Evolutionary conservation across 495 filamentous ascomycete genomes (phyloP).

Genomic region (Aspergillus sclerotiicarbonarius): DNA sequence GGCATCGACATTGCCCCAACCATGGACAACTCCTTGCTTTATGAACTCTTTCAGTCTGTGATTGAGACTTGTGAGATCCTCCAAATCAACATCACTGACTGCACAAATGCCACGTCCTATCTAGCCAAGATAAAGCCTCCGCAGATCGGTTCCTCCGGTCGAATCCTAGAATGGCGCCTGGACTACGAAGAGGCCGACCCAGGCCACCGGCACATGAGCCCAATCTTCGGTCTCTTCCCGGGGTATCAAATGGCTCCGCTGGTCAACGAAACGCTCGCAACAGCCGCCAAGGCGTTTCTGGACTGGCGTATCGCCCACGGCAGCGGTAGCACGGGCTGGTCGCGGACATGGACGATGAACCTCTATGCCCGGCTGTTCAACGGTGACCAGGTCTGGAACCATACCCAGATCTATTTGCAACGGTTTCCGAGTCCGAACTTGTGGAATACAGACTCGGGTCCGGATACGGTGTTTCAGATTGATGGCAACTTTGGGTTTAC

Average conservation of each 20-base stretch:
- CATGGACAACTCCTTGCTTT: slow-evolving; percentile 41
- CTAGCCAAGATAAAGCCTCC: slow-evolving; percentile 20
- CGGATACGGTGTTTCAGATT: slow-evolving; percentile 26
- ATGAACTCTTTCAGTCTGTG: slow-evolving; percentile 27
- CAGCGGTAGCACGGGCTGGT: slow-evolving; percentile 37
- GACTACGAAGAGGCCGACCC: slow-evolving; percentile 37
- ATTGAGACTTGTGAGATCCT: slow-evolving; percentile 24
- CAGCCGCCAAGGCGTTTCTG: slow-evolving; percentile 26
- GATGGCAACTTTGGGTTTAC: slow-evolving; percentile 33
- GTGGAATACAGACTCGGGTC: slow-evolving; percentile 16
- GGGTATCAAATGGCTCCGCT: slow-evolving; percentile 24
- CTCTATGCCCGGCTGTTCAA: slow-evolving; percentile 36
- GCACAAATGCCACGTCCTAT: background rate
- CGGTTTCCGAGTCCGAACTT: slow-evolving; percentile 15
- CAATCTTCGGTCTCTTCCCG: slow-evolving; percentile 34
- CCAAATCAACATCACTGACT: slow-evolving; percentile 13
- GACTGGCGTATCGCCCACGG: slow-evolving; percentile 26
- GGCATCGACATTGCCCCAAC: slow-evolving; percentile 30
- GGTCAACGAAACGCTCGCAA: slow-evolving; percentile 17
- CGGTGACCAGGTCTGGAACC: slow-evolving; percentile 24
- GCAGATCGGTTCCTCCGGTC: slow-evolving; percentile 28
- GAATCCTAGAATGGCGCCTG: slow-evolving; percentile 40
- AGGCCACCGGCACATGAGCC: slow-evolving; percentile 39
- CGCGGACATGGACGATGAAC: slow-evolving; percentile 35
- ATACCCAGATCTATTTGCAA: slow-evolving; percentile 12